Evolutionary conservation across 2,329 filamentous ascomycete genomes (phyloP), one percentile per base, ranked within the genome.

Genomic region (Colletotrichum sp.): DNA sequence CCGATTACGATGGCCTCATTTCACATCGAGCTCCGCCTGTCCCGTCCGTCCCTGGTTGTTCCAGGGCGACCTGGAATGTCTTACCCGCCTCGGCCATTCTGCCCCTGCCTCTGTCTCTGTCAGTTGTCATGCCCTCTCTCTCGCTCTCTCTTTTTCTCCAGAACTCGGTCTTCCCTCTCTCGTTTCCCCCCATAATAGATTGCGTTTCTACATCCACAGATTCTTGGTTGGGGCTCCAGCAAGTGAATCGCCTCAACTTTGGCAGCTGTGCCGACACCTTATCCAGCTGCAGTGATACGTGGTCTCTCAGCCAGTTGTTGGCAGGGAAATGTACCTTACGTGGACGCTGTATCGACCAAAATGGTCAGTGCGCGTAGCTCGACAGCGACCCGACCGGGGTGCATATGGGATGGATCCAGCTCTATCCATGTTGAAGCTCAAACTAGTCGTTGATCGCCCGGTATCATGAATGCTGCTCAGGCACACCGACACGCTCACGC

Each of bases 351-450:
- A 34, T 66, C 70, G 64, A 28, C 26, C 21, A 18, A 28, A 28
- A 24, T 75, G 75, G 72, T 57, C 71, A 67, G 62, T 76, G 75
- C 75, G 62, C 28, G 64, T 55, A 34, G 66, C 55, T 71, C 63
- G 34, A 59, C 32, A 49, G 60, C 28, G 59, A 71, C 60, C 75
- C 60, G 66, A 76, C 75, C 67, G 75, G 71, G 75, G 72, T 75
- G 57, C 71, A 69, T 60, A 65, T 76, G 71, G 74, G 70, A 76
- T 39, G 59, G 65, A 75, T 55, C 60, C 71, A 65, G 71, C 75
- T 67, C 60, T 26, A 76, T 71, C 67, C 71, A 76, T 75, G 75
- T 71, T 71, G 71, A 57, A 75, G 71, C 71, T 75, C 71, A 75
- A 75, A 76, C 71, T 75, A 68, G 26, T 68, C 34, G 70, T 67